Conservation (phyloP, 1,139 yeast genomes). For the Arxiozyma slooffiae region DNA sequence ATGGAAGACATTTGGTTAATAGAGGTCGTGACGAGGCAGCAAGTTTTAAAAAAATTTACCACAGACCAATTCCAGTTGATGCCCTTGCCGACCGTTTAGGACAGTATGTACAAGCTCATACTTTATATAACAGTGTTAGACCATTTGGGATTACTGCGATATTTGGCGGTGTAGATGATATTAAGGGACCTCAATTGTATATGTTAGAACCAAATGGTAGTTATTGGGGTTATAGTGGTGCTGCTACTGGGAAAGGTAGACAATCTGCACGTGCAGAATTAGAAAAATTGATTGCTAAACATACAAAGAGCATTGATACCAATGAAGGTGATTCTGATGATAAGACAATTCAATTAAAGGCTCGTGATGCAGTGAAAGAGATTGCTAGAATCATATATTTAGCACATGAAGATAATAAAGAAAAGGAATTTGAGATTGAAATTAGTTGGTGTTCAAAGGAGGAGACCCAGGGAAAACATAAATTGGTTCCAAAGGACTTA, state of each 20-base stretch:
- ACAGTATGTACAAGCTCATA: constrained; percentile 87
- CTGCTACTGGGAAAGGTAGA: constrained; percentile 97
- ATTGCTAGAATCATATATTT: constrained; percentile 89
- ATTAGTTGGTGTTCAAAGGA: constrained; percentile 74
- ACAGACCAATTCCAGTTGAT: constrained; percentile 67
- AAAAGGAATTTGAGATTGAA: constrained; percentile 92
- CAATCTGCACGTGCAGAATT: constrained; percentile 93
- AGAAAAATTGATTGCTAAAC: constrained; percentile 52
- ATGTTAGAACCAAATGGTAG: constrained; percentile 98
- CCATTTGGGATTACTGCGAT: constrained; percentile 93
- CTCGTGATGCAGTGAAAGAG: constrained; percentile 75
- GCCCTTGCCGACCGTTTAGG: constrained; percentile 84
- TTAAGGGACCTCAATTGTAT: constrained; percentile 79
- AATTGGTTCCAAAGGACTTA: constrained; percentile 66
- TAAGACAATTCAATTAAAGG: constrained; percentile 45
- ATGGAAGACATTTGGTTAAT: constrained; percentile 86
- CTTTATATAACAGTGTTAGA: constrained; percentile 91
- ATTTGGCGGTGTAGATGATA: constrained; percentile 84
- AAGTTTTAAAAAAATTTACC: constrained; percentile 67
- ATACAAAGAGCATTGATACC: constrained; percentile 1
- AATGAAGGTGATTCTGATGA: not conserved
- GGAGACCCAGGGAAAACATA: constrained; percentile 76
- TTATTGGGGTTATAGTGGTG: constrained; percentile 95
- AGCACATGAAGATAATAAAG: constrained; percentile 97
- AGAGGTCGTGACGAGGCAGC: constrained; percentile 90